A percentile compares a stretch with the other conserved stretches of the same genome.
These are phyloP conservation scores for Meyerozyma guilliermondii DNA, from an alignment of 1,139 yeast genomes.

Conservation along the genomic window DNA sequence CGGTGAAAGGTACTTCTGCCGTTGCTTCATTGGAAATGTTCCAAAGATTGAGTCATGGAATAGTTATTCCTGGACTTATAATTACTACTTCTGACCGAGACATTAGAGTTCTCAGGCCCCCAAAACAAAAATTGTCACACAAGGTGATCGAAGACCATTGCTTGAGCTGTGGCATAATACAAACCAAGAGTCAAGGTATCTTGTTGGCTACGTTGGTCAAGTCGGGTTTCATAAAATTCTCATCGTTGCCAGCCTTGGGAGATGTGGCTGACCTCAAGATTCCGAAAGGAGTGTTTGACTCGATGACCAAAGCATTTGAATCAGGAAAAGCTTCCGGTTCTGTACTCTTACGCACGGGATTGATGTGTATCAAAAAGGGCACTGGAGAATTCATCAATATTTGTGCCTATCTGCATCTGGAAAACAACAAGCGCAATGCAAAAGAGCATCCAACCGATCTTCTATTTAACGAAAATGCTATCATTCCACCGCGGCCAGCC, in stretches of 20 bases:
- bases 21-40: constrained; percentile 59
- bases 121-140: constrained; percentile 58
- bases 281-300: constrained; percentile 27
- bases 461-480: constrained; percentile 54
- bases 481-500: constrained; percentile 75
- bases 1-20: constrained; percentile 56
- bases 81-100: constrained; percentile 58
- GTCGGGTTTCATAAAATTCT: constrained; percentile 36
- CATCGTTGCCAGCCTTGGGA: constrained; percentile 33
- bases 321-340: constrained; percentile 22
- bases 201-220: constrained; percentile 32
- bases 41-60: constrained; percentile 58
- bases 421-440: constrained; percentile 9
- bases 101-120: constrained; percentile 57
- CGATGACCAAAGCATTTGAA: constrained; percentile 19
- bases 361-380: constrained; percentile 56
- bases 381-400: constrained; percentile 46
- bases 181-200: constrained; percentile 26
- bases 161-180: constrained; percentile 38
- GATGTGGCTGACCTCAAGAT: constrained; percentile 35
- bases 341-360: constrained; percentile 63
- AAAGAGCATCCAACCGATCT: constrained; percentile 36
- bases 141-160: constrained; percentile 62
- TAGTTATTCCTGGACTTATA: constrained; percentile 57
- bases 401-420: constrained; percentile 28